Evolutionary conservation across 2,329 filamentous ascomycete species (phyloP), one percentile per base, ranked within the genome.

Genomic region (Biscogniauxia sp.): DNA sequence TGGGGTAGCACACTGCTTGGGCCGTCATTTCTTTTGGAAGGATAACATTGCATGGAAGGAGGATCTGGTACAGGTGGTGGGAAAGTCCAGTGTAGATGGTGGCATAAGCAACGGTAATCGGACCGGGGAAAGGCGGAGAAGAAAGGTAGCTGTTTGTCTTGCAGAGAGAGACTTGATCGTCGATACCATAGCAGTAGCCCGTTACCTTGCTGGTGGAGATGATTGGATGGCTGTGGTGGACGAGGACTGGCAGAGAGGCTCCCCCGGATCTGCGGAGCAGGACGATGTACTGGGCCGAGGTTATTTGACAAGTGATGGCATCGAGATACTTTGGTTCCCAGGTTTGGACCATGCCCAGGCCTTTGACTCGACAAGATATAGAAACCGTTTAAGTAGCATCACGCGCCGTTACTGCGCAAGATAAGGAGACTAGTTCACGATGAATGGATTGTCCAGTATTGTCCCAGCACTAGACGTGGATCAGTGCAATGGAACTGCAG

Each of bases 1-100:
- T 26, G 86, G 86, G 1, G 85, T 90, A 1, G 83, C 88, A 9
- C 82, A 88, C 59, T 86, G 84, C 9, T 76, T 92, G 0, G 84
- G 82, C 0, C 77, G 88, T 2, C 82, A 87, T 67, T 91, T 92
- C 75, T 90, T 90, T 74, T 92, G 89, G 89, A 80, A 80, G 25
- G 82, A 91, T 66, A 90, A 88, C 64, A 84, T 89, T 49, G 75
- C 90, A 7, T 92, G 89, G 88, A 86, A 84, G 66, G 85, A 90
- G 54, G 86, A 90, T 62, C 72, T 91, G 53, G 64, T 81, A 58
- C 68, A 72, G 54, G 62, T 65, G 32, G 51, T 54, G 20, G 58
- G 56, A 55, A 50, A 59, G 9, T 54, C 57, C 51, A 26, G 59
- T 59, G 54, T 49, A 20, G 50, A 57, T n/a, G 57, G 26, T 51